Percentiles rank a stretch among this genome's conserved stretches.
phyloP scores from a whole-genome alignment of 495 filamentous ascomycete genomes.

The Penicillium steckii region DNA sequence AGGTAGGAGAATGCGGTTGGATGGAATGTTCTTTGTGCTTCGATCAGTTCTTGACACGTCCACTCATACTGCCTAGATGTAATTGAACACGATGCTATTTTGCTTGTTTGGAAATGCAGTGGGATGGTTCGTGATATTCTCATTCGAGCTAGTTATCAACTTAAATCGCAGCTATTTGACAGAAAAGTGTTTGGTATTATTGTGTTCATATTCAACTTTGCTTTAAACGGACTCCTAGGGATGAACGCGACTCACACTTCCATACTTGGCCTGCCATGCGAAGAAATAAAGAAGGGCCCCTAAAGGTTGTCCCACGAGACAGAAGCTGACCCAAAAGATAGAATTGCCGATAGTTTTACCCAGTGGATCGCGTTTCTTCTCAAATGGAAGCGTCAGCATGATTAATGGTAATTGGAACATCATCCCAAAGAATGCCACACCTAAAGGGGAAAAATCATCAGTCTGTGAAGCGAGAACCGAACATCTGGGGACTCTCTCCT shows the following conservation, averaged over 20 bases:
- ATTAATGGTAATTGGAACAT: constrained; percentile 89
- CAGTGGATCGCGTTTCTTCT: constrained; percentile 70
- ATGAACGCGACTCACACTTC: constrained; percentile 61
- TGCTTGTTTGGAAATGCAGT: too few relatives aligned
- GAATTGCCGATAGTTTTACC: constrained; percentile 81
- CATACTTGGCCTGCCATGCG: constrained; percentile 98
- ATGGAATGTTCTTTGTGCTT: too few relatives aligned
- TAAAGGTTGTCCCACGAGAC: constrained; percentile 88
- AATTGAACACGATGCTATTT: too few relatives aligned
- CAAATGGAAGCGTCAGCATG: constrained; percentile 69
- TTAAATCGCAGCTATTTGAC: too few relatives aligned
- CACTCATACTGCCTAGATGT: too few relatives aligned
- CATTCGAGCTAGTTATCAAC: too few relatives aligned
- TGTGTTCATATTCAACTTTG: too few relatives aligned
- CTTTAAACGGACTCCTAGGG: too few relatives aligned
- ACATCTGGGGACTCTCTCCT: constrained; percentile 27
- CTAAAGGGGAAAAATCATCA: constrained; percentile 36
- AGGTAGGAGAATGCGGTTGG: too few relatives aligned
- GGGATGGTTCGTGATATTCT: too few relatives aligned
- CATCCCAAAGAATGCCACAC: constrained; percentile 93
- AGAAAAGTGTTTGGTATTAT: background rate
- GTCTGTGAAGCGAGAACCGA: background rate
- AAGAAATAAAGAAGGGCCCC: constrained; percentile 92
- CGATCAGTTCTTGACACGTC: too few relatives aligned
- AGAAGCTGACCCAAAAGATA: constrained; percentile 96